These are phyloP conservation scores for Aspergillus sp. DNA, from an alignment of 2,329 filamentous ascomycete genomes.

Conservation along the genomic window DNA sequence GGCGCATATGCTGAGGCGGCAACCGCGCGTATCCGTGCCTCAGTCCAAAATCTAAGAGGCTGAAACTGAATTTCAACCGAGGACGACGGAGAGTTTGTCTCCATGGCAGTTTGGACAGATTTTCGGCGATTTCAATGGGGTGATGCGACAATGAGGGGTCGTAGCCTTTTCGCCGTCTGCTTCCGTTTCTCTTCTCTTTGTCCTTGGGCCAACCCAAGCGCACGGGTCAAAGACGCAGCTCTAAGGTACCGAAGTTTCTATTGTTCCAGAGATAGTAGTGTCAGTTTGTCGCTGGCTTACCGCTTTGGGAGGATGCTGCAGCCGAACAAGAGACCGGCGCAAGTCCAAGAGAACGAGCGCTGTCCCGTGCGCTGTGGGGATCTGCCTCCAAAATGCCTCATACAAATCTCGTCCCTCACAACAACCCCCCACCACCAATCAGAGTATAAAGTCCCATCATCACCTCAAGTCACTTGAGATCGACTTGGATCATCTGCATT, in stretches of 20 bases:
- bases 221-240: conserved; percentile 3
- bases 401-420: conserved; percentile 14
- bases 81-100: background rate
- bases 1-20: conserved; percentile 14
- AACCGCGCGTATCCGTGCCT: conserved; percentile 13
- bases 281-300: background rate
- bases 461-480: conserved; percentile 2
- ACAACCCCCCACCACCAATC: background rate
- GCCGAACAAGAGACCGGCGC: conserved; percentile 3
- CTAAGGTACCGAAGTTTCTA: conserved; percentile 1
- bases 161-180: background rate
- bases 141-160: background rate
- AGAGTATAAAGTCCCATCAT: background rate
- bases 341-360: conserved; percentile 5
- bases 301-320: conserved; percentile 9
- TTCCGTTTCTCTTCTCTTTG: background rate
- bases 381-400: conserved; percentile 20
- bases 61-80: background rate
- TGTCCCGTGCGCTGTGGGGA: conserved; percentile 13
- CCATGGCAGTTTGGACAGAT: background rate
- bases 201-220: background rate
- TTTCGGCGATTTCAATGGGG: background rate
- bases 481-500: conserved; percentile 1
- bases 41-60: background rate
- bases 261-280: background rate